Evolutionary conservation across 352 stramenopile species (phyloP).

Genomic region (Phytophthora syringae): DNA sequence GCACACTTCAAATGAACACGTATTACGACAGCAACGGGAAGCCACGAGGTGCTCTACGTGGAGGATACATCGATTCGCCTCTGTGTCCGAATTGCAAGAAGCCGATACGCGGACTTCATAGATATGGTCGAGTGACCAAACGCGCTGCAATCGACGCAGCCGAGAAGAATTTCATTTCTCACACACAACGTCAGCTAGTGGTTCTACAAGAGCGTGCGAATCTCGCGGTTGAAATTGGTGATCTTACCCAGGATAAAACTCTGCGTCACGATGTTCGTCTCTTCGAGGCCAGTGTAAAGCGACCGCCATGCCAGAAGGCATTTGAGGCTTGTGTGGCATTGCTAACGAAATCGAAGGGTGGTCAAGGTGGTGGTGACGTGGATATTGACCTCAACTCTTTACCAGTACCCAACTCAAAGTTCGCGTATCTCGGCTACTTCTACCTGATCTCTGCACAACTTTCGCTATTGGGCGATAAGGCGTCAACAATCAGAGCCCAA

Average conservation of each 20-base stretch:
- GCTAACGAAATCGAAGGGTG: constrained; percentile 32
- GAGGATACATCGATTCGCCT: constrained; percentile 35
- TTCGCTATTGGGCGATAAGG: constrained; percentile 1
- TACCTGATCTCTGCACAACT: constrained; percentile 38
- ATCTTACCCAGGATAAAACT: constrained; percentile 20
- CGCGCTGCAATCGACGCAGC: constrained; percentile 43
- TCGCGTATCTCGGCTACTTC: constrained; percentile 39
- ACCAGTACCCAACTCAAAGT: constrained; percentile 41
- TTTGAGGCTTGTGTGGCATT: constrained; percentile 44
- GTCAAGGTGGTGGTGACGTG: constrained; percentile 28
- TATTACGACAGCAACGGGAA: constrained; percentile 43
- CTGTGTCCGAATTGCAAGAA: constrained; percentile 56
- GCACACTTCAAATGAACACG: constrained; percentile 43
- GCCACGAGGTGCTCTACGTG: constrained; percentile 24
- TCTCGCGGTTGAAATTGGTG: constrained; percentile 13
- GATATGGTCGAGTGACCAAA: constrained; percentile 55
- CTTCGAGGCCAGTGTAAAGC: constrained; percentile 29
- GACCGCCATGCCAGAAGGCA: constrained; percentile 38
- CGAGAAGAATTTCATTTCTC: constrained; percentile 58
- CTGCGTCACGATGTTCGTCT: constrained; percentile 30
- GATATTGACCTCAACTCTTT: constrained; percentile 25
- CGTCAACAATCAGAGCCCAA: background rate
- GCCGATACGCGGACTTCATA: constrained; percentile 47
- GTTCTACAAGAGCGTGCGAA: constrained; percentile 36
- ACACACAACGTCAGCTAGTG: constrained; percentile 27